Evolutionary conservation across 2,329 filamentous ascomycete species (phyloP).

Genomic region (Lachnellula willkommii): DNA sequence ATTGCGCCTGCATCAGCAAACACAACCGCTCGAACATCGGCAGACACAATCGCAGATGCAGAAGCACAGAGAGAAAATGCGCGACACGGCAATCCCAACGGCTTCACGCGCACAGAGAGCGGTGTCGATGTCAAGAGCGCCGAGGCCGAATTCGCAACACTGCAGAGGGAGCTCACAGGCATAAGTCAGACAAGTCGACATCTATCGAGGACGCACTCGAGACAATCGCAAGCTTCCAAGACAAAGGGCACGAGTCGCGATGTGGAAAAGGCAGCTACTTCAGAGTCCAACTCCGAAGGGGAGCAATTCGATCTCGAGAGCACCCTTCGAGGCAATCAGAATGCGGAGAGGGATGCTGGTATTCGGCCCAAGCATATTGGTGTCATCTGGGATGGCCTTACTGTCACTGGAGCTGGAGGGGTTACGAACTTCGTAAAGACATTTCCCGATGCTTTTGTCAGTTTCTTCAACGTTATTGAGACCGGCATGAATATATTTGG

Average conservation of each 20-base stretch:
- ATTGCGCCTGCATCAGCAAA: conserved; percentile 1
- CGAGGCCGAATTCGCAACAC: conserved; percentile 64
- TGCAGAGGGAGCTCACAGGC: conserved; percentile 56
- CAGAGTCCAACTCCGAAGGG: conserved; percentile 40
- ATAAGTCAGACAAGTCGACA: conserved; percentile 49
- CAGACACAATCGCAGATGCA: conserved; percentile 37
- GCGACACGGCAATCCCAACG: conserved; percentile 41
- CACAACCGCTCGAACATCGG: conserved; percentile 15
- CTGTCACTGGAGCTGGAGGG: conserved; percentile 70
- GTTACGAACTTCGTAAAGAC: conserved; percentile 65
- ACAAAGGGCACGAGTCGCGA: conserved; percentile 36
- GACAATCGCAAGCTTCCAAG: conserved; percentile 27
- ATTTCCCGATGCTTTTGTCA: conserved; percentile 66
- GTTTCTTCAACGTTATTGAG: conserved; percentile 69
- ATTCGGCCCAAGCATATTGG: conserved; percentile 78
- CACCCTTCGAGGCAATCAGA: conserved; percentile 64
- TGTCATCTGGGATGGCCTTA: conserved; percentile 72
- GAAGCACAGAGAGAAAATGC: conserved; percentile 30
- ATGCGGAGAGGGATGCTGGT: conserved; percentile 68
- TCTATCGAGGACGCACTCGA: conserved; percentile 44
- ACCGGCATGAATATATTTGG: conserved; percentile 61
- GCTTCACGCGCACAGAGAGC: conserved; percentile 34
- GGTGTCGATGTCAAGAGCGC: conserved; percentile 59
- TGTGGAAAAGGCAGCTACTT: conserved; percentile 51
- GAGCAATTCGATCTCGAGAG: conserved; percentile 69